A percentile compares a stretch with the other conserved stretches of the same genome.
phyloP scores from a whole-genome alignment of 805 yeast genomes.

The Wickerhamiella brachini region DNA sequence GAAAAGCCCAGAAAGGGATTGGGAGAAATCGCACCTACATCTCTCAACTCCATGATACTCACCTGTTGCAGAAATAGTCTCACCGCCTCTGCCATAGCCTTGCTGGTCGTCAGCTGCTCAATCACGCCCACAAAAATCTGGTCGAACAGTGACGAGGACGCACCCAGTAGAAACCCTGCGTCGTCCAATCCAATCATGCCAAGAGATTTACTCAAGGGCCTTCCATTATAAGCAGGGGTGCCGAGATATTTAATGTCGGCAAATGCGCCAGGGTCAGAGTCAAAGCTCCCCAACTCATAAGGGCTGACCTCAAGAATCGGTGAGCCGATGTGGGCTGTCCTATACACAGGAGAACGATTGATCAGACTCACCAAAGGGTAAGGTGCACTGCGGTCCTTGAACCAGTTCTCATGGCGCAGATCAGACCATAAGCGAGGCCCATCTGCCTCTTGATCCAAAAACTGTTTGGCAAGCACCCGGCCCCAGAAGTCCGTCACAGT shows the following conservation, averaged over 20 bases:
- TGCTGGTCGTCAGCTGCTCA: background rate
- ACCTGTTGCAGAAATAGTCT: background rate
- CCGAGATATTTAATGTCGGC: slow-evolving; percentile 57
- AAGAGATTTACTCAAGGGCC: slow-evolving; percentile 28
- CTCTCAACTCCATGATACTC: slow-evolving; percentile 19
- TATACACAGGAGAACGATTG: slow-evolving; percentile 15
- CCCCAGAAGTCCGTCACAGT: slow-evolving; percentile 69
- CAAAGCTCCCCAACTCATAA: slow-evolving; percentile 67
- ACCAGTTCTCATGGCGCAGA: slow-evolving; percentile 44
- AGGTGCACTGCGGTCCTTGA: slow-evolving; percentile 46
- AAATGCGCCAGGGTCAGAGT: slow-evolving; percentile 47
- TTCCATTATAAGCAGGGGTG: slow-evolving; percentile 42
- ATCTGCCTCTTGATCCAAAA: slow-evolving; percentile 27
- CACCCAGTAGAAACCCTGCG: slow-evolving; percentile 57
- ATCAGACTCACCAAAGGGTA: slow-evolving; percentile 44
- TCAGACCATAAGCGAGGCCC: slow-evolving; percentile 27
- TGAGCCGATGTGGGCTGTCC: slow-evolving; percentile 31
- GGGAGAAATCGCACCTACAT: slow-evolving; percentile 52
- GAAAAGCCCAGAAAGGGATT: slow-evolving; percentile 41
- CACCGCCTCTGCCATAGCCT: slow-evolving; percentile 1
- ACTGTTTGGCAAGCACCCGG: slow-evolving; percentile 49
- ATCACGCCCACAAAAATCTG: slow-evolving; percentile 33
- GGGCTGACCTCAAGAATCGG: slow-evolving; percentile 38
- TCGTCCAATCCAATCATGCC: slow-evolving; percentile 64
- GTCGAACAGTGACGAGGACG: slow-evolving; percentile 35